Evolutionary conservation across 2,329 filamentous ascomycete genomes (phyloP), one percentile per base, ranked within the genome.

Genomic region (Beauveria asiatica): DNA sequence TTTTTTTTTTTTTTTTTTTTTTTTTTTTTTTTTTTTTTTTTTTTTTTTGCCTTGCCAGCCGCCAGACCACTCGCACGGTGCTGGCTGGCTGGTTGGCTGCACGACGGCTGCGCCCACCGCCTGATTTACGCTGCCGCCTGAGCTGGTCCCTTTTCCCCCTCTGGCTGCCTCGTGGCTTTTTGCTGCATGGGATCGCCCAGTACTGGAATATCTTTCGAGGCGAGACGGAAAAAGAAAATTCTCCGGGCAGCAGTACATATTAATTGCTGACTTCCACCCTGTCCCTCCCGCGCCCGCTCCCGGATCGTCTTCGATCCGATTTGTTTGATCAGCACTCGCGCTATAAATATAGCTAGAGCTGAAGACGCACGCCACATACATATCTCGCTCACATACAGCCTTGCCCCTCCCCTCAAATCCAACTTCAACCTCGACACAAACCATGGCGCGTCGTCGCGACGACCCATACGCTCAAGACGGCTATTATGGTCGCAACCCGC

Each of bases 381-480:
- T 21, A 27, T 10, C 9, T 19, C 51, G n/a, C 51, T 10, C 48
- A 51, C 37, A 30, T 25, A 11, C n/a, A 25, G 33, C 33, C 11
- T 44, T 30, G 30, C 13, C 2, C 19, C 10, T 33, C 19, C 17
- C 30, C 48, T n/a, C 41, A 30, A 11, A 57, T 33, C 17, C 50
- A 41, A n/a, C 27, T 46, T 19, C 60, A 27, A 33, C 45, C 61
- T 44, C 10, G n/a, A 54, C 19, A 46, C 23, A 21, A 57, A 46
- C 54, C 46, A 71, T 71, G 70, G 64, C 66, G 33, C 61, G 65
- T 37, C 59, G 59, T 42, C 41, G 25, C 23, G 68, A 70, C 19
- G 66, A 69, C 42, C 66, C 66, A 33, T 55, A 66, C 42, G 50
- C 57, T 9, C 64, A 61, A 21, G 67, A 68, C 54, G 63, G 64